A percentile compares a stretch with the other conserved stretches of the same genome.
Conservation (phyloP, 2,329 filamentous ascomycete species). For the Celoporthe dispersa region DNA sequence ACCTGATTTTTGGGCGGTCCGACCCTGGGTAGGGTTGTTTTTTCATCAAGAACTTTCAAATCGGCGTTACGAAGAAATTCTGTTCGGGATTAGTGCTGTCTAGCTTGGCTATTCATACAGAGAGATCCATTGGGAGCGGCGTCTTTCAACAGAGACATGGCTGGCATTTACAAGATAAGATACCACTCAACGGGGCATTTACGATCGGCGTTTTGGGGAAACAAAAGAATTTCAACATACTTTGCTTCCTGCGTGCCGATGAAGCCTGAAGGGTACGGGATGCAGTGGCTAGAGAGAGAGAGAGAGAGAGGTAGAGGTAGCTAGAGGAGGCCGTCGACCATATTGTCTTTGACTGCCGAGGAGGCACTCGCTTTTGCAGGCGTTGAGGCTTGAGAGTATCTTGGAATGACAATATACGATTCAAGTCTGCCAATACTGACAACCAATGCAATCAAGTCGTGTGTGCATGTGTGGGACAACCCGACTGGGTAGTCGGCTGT, state of each 20-base stretch:
- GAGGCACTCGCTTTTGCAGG: neutral
- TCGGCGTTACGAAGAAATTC: slow-evolving; percentile 10
- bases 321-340: neutral
- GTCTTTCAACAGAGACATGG: slow-evolving; percentile 44
- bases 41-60: neutral
- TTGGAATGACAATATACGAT: neutral
- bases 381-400: neutral
- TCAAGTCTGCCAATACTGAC: neutral
- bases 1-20: slow-evolving; percentile 39
- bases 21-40: slow-evolving; percentile 23
- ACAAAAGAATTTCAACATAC: slow-evolving; percentile 44
- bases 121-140: slow-evolving; percentile 28
- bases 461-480: neutral
- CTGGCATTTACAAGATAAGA: slow-evolving; percentile 37
- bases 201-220: slow-evolving; percentile 40
- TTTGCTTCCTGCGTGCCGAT: slow-evolving; percentile 36
- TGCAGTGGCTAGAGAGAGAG: slow-evolving; percentile 10
- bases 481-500: neutral
- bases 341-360: neutral
- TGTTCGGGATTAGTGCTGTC: neutral
- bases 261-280: slow-evolving; percentile 17
- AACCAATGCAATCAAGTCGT: neutral
- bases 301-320: no score
- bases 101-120: slow-evolving; percentile 11
- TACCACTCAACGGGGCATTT: slow-evolving; percentile 40